A percentile compares a stretch with the other conserved stretches of the same genome.
Evolutionary conservation across 495 filamentous ascomycete species (phyloP).

Genomic region (Glutinoglossum americanum): DNA sequence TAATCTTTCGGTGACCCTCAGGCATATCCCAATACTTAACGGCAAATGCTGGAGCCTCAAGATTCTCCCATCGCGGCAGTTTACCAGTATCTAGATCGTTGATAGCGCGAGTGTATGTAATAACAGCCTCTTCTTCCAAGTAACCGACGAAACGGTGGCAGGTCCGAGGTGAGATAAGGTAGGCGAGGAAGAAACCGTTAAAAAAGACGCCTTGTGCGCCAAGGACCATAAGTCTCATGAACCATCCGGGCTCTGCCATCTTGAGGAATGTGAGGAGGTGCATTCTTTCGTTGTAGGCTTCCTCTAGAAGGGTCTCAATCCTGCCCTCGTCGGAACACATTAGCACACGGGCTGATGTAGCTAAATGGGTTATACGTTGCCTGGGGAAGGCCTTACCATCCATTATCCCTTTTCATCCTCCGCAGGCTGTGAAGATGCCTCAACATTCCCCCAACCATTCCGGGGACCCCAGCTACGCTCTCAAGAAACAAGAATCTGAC

Average conservation of each 20-base stretch:
- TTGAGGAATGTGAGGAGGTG: conserved; percentile 89
- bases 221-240: conserved; percentile 75
- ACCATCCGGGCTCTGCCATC: conserved; percentile 68
- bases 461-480: conserved; percentile 82
- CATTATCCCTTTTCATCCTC: conserved; percentile 76
- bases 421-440: conserved; percentile 68
- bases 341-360: background rate
- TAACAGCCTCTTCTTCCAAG: conserved; percentile 87
- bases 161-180: conserved; percentile 72
- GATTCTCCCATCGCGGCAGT: conserved; percentile 60
- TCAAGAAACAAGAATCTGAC: conserved; percentile 82
- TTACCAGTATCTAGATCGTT: conserved; percentile 64
- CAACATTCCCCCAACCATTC: conserved; percentile 92
- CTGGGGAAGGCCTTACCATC: conserved; percentile 36
- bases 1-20: conserved; percentile 61
- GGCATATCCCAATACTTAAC: conserved; percentile 86
- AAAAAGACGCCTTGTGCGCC: conserved; percentile 79
- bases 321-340: conserved; percentile 12
- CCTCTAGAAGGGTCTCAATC: conserved; percentile 89
- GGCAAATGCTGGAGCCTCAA: conserved; percentile 72
- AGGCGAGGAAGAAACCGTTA: conserved; percentile 78
- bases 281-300: conserved; percentile 92
- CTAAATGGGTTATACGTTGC: background rate
- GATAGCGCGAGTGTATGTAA: conserved; percentile 82
- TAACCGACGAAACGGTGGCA: conserved; percentile 95